Percentiles rank a stretch among this genome's conserved stretches.
Evolutionary conservation across 495 filamentous ascomycete species (phyloP).

Genomic region (Durotheca rogersii): DNA sequence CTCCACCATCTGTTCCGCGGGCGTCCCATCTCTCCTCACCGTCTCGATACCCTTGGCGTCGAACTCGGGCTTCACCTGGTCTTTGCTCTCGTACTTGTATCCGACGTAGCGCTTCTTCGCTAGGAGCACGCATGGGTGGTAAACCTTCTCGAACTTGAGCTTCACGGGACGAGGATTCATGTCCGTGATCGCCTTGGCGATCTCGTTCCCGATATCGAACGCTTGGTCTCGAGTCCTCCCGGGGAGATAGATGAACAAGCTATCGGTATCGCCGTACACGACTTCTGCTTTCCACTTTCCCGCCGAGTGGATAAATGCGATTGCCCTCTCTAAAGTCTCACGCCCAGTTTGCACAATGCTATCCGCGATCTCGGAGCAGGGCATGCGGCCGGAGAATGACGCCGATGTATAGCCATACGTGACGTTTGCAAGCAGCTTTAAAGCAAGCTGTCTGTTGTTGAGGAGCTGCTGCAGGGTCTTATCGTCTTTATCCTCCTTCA

Average conservation of each 20-base stretch:
- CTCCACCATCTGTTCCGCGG: constrained; percentile 95
- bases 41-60: constrained; percentile 99
- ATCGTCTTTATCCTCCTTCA: constrained; percentile 94
- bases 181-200: constrained; percentile 82
- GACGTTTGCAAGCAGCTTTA: constrained; percentile 98
- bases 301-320: constrained; percentile 86
- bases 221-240: constrained; percentile 84
- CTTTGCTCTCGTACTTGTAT: constrained; percentile 86
- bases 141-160: constrained; percentile 98
- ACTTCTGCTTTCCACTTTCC: constrained; percentile 90
- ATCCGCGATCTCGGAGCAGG: constrained; percentile 95
- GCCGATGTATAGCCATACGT: constrained; percentile 98
- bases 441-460: constrained; percentile 89
- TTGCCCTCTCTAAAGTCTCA: constrained; percentile 92
- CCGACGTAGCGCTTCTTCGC: constrained; percentile 98
- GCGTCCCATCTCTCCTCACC: constrained; percentile 89
- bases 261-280: constrained; percentile 97
- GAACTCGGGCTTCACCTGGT: constrained; percentile 82
- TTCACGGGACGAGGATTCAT: constrained; percentile 92
- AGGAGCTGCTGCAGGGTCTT: constrained; percentile 80
- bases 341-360: constrained; percentile 95
- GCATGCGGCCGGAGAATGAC: constrained; percentile 94
- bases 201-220: constrained; percentile 90
- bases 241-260: constrained; percentile 88
- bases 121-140: constrained; percentile 87